These are phyloP conservation scores for Agaricales sp. DNA, from an alignment of 1,284 basidiomycete species.

Conservation along the genomic window DNA sequence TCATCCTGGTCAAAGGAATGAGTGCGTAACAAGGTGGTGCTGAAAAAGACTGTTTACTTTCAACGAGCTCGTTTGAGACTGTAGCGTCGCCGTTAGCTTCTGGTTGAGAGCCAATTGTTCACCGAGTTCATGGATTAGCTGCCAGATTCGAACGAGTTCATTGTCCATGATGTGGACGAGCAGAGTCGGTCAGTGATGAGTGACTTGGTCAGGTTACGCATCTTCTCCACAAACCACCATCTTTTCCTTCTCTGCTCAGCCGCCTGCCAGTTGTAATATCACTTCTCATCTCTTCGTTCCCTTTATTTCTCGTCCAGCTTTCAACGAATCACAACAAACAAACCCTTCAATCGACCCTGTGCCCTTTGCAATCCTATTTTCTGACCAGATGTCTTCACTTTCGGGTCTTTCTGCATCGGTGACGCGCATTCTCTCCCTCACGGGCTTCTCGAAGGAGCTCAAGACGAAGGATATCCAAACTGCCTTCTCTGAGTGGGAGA, in stretches of 20 bases:
- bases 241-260: not conserved
- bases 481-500: conserved; percentile 88
- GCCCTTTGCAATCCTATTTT: too few relatives aligned
- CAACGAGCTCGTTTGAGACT: conserved; percentile 66
- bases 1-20: conserved; percentile 46
- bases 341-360: too few relatives aligned
- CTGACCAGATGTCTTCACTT: conserved; percentile 32
- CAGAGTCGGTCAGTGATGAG: not conserved
- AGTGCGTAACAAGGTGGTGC: not conserved
- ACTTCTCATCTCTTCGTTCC: not conserved
- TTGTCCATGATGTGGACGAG: conserved; percentile 42
- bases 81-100: conserved; percentile 64
- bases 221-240: not conserved
- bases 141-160: conserved; percentile 69
- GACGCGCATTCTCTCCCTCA: conserved; percentile 88
- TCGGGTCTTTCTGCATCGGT: conserved; percentile 85
- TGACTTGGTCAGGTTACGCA: not conserved
- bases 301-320: too few relatives aligned
- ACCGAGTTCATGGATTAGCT: conserved; percentile 71
- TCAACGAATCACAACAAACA: too few relatives aligned
- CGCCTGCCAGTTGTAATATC: not conserved
- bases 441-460: conserved; percentile 88
- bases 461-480: conserved; percentile 95
- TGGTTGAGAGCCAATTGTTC: conserved; percentile 86
- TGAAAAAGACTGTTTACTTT: conserved; percentile 52